phyloP scores from a whole-genome alignment of 1,284 basidiomycete species.

The Pholiota adiposa region DNA sequence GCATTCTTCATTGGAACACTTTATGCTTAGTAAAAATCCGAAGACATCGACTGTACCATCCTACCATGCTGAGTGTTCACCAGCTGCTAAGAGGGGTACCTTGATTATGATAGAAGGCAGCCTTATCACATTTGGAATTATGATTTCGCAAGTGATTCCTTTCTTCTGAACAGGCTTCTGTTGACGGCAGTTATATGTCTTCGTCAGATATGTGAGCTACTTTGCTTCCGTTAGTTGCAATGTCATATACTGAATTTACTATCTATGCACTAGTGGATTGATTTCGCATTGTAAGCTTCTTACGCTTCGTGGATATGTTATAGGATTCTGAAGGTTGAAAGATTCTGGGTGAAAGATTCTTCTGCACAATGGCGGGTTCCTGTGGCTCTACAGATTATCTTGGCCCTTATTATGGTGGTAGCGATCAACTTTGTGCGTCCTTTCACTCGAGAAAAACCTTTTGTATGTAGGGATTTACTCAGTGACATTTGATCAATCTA shows the following conservation, averaged over 20 bases:
- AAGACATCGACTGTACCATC: conserved; percentile 67
- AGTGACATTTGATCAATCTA: conserved; percentile 21
- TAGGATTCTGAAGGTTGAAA: conserved; percentile 22
- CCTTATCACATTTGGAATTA: conserved; percentile 73
- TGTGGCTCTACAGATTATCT: conserved; percentile 66
- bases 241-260: not conserved
- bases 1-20: not conserved
- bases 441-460: conserved; percentile 42
- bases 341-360: conserved; percentile 54
- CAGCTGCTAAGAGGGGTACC: conserved; percentile 61
- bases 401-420: conserved; percentile 64
- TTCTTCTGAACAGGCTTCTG: not conserved
- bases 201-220: conserved; percentile 33
- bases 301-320: not conserved
- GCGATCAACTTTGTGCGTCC: conserved; percentile 49
- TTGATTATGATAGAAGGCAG: conserved; percentile 74
- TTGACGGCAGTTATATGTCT: not conserved
- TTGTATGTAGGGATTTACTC: not conserved
- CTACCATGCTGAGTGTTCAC: conserved; percentile 71
- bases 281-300: conserved; percentile 55
- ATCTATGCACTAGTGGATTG: conserved; percentile 55
- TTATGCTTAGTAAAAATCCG: not conserved
- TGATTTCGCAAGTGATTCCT: conserved; percentile 59
- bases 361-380: conserved; percentile 75
- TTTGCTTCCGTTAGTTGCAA: not conserved